Evolutionary conservation across 225 moss, liverwort and hornwort genomes (phyloP), one percentile per base, ranked within the genome.

Genomic region (Marchantia paleacea): DNA sequence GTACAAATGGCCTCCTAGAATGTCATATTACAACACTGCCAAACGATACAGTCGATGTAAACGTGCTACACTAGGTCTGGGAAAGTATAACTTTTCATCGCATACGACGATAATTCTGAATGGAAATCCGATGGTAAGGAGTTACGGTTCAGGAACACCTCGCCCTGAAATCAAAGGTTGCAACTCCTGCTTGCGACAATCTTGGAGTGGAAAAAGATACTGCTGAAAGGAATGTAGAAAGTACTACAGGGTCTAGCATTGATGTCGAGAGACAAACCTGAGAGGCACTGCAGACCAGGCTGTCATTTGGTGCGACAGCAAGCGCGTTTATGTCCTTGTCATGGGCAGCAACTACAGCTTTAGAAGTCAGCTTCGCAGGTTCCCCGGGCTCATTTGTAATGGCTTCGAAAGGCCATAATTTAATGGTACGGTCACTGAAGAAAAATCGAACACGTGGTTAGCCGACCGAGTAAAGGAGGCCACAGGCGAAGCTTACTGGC

Each of bases 241-340:
- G 39, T 39, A 39, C 39, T 39, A 39, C 39, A 39, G 64, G 62
- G 5, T 39, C 39, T 5, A 39, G 39, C 39, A 39, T 39, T 2
- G 39, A 39, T 39, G 71, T 22, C 9, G 22, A 50, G 47, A 48
- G 48, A 58, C 31, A n/a, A n/a, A 97, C 97, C 92, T 99, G 97
- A 76, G 97, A 99, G 67, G 94, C 95, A 89, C 91, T 95, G 89
- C 97, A 99, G 81, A 95, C 83, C 86, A 99, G 91, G 80, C 91
- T 91, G 75, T 99, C 97, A 58, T 99, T 99, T 20, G 97, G 97
- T 73, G 97, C 93, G 80, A 99, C 85, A 74, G 97, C 97, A 75
- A 99, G 69, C 77, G 97, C 90, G 78, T 99, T 99, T 28, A 99
- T 99, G 73, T 95, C 95, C 83, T 99, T 99, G 74, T 90, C 95